Base-by-base conservation (phyloP, 371 early-diverging fungal genomes). In the Mucor lusitanicus region DNA sequence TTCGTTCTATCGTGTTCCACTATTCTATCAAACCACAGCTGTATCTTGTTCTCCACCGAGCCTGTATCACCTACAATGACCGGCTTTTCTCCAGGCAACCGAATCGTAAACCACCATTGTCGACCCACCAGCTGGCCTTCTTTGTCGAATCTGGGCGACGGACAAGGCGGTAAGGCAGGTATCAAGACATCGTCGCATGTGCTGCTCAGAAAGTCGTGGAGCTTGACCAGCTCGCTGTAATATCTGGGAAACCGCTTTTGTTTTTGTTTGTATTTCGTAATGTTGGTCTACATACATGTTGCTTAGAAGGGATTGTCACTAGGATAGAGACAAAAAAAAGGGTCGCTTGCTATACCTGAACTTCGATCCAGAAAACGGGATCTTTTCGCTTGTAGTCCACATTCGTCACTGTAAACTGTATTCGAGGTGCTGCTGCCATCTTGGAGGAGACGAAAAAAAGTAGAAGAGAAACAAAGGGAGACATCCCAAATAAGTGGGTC, bases 351-450 rank as follows among this genome's bases (percentile, higher is more conserved):
- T 54, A 69, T 76, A 80, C 83, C 9, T 64, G 59, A 17, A 75
- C 74, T 39, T 80, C 77, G 42, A 83, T 75, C 83, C 83, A 83
- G 59, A 83, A 83, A 28, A 83, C 83, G 30, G 83, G 83, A 63
- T 83, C 83, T 67, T 75, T 78, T 12, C 83, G 69, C 32, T 77
- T 76, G 46, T 78, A 80, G 50, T 83, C 83, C 4, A 81, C 82
- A 42, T 79, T 75, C 3, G 79, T 75, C 33, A 61, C 50, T 33
- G 23, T 27, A 33, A 61, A 50, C 21, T 61, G 48, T 50, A 61
- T 61, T 23, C 46, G 50, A 39, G 44, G 44, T 44, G 44, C 44
- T 44, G 44, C 17, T n/a, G 44, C 44, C 44, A 44, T 44, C 17
- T 44, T 44, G 19, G 7, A 44, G 44, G 5, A 12, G 7, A 15